Percentiles rank a stretch among this genome's conserved stretches.
Evolutionary conservation across 2,329 filamentous ascomycete genomes (phyloP).

Genomic region (Hansfordia pulvinata): DNA sequence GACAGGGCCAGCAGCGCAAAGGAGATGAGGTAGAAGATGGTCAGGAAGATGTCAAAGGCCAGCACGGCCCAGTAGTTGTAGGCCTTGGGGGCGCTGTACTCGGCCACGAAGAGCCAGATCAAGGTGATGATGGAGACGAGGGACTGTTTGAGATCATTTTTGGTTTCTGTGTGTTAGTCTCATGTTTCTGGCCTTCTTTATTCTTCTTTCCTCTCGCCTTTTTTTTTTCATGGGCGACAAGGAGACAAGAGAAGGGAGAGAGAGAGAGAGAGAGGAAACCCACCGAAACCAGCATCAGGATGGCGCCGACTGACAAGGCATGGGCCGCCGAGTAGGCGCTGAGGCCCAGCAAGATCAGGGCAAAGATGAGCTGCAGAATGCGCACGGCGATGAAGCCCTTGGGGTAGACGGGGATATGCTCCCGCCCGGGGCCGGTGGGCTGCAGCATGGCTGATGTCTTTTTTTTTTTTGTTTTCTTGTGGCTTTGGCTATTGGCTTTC

Average conservation of each 20-base stretch:
- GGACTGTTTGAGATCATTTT: no score
- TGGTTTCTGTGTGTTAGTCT: no score
- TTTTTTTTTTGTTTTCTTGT: no score
- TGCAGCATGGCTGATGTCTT: no score
- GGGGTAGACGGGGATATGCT: constrained; percentile 32
- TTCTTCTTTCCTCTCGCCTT: no score
- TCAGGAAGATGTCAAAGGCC: constrained; percentile 32
- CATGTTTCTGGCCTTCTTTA: no score
- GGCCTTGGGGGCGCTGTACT: constrained; percentile 20
- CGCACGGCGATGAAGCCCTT: constrained; percentile 27
- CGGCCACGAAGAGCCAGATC: constrained; percentile 32
- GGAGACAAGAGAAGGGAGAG: constrained; percentile 24
- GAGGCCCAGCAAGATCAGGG: constrained; percentile 30
- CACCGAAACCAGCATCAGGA: constrained; percentile 12
- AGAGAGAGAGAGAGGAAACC: constrained; percentile 13
- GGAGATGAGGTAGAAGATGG: constrained; percentile 37
- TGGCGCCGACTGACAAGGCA: no score
- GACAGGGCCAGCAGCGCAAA: constrained; percentile 26
- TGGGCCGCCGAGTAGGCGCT: no score
- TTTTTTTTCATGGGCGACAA: no score
- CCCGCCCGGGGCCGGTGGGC: constrained; percentile 19
- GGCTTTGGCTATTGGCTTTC: no score
- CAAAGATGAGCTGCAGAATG: constrained; percentile 30
- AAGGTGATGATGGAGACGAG: constrained; percentile 28
- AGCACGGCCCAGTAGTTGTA: constrained; percentile 43